Conservation (phyloP, 2,329 filamentous ascomycete genomes). For the Ophiocordyceps camponoti-rufipedis region DNA sequence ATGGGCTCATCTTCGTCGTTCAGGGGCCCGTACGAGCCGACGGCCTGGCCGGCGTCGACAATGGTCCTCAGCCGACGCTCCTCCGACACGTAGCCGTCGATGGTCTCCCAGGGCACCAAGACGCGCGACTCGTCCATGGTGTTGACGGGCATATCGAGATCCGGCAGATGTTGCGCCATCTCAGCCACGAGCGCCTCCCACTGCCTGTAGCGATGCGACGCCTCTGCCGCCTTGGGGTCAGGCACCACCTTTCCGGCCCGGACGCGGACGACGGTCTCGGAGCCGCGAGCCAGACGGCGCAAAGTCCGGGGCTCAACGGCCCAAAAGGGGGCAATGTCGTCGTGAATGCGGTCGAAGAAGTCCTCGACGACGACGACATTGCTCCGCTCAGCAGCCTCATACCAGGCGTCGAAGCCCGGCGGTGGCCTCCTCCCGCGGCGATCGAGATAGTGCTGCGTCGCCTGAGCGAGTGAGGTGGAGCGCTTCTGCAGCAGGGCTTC, state of each 20-base stretch:
- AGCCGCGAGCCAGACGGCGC: constrained; percentile 19
- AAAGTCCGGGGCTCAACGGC: constrained; percentile 25
- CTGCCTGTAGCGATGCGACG: constrained; percentile 10
- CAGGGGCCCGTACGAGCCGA: constrained; percentile 23
- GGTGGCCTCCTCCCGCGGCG: constrained; percentile 42
- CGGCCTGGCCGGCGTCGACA: constrained; percentile 21
- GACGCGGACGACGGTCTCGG: constrained; percentile 27
- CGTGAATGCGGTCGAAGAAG: constrained; percentile 46
- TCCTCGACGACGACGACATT: constrained; percentile 40
- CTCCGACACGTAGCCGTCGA: constrained; percentile 28
- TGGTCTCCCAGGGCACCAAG: constrained; percentile 37
- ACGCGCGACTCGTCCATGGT: constrained; percentile 44
- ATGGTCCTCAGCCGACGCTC: constrained; percentile 27
- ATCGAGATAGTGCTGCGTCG: constrained; percentile 35
- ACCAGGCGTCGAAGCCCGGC: constrained; percentile 45
- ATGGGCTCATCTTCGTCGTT: constrained; percentile 7
- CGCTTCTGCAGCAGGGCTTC: background rate
- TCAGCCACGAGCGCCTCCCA: constrained; percentile 31
- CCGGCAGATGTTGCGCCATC: constrained; percentile 35
- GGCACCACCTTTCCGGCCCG: constrained; percentile 22
- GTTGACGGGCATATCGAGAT: constrained; percentile 51
- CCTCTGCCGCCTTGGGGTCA: constrained; percentile 17
- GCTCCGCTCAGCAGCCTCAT: constrained; percentile 30
- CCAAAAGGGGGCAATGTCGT: constrained; percentile 44
- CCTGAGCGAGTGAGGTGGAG: constrained; percentile 5